Base-by-base conservation (phyloP, 2,329 filamentous ascomycete species). In the Sodiomyces alkalinus region DNA sequence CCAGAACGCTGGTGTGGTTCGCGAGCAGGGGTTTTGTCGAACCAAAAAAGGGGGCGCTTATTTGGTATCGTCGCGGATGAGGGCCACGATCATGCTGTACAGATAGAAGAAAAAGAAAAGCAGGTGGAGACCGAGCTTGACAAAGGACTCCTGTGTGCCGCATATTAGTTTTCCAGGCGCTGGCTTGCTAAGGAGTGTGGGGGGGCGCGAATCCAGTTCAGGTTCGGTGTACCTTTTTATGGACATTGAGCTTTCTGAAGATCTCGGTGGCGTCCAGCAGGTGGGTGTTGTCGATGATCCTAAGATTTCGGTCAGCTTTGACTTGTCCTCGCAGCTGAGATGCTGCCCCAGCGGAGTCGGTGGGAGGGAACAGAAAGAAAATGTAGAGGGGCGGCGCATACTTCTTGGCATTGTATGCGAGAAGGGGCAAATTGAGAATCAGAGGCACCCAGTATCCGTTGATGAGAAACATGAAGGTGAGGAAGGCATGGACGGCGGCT, bases 81-180 rank as follows among this genome's bases (percentile, higher is more conserved):
- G 70, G 41, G 90, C 87, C 39, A 94, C 87, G 44, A 90, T 90
- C 81, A 90, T 92, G 76, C 81, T 92, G 72, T 93, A 93, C 32
- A 98, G 79, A 63, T 98, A 98, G 73, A 96, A 98, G 75, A 98
- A 98, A 73, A 98, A 98, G 85, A 98, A 94, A 61, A 98, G 57
- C 35, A 98, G 67, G 58, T 98, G 90, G 69, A 98, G 98, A 32
- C 87, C 90, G 23, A 98, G 81, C 65, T 98, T 98, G 64, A 90
- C 77, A 57, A 98, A 98, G 1, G 90, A 96, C 73, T 98, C 90
- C 86, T 93, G 32, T 47, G 30, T 39, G 35, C 6, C 11, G 16
- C 7, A n/a, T 9, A 21, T 22, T n/a, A 12, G 11, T 9, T n/a
- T 5, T 17, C 7, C 15, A n/a, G 8, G 6, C 16, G 14, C 14